These are phyloP conservation scores for Pholiota microspora DNA, from an alignment of 768 basidiomycete species.

Conservation along the genomic window DNA sequence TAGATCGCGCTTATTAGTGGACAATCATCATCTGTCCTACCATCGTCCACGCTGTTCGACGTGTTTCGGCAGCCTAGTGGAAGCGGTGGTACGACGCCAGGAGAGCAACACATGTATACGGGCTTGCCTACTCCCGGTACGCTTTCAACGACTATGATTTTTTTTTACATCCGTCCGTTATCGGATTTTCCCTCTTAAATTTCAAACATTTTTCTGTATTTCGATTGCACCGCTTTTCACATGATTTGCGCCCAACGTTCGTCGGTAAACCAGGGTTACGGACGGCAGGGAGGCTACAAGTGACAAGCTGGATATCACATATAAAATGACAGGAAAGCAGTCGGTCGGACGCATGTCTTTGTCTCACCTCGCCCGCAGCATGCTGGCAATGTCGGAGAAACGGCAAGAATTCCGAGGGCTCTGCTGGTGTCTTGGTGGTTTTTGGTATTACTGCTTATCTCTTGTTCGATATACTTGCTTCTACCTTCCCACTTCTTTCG, in stretches of 20 bases:
- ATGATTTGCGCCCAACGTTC: not conserved
- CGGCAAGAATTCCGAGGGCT: no score
- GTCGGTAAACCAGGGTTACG: no score
- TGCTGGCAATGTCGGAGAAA: not conserved
- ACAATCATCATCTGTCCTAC: conserved; percentile 34
- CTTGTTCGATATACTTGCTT: not conserved
- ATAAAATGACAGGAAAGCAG: no score
- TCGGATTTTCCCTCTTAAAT: not conserved
- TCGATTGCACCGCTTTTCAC: not conserved
- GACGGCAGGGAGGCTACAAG: no score
- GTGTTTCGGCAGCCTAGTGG: conserved; percentile 15
- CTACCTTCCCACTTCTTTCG: not conserved
- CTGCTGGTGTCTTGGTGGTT: not conserved
- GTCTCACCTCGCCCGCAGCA: no score
- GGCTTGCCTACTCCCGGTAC: conserved; percentile 33
- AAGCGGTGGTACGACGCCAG: conserved; percentile 16
- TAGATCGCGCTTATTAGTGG: conserved; percentile 72
- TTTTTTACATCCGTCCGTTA: conserved; percentile 2
- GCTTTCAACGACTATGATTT: conserved; percentile 8
- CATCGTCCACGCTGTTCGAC: conserved; percentile 28
- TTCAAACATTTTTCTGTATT: not conserved
- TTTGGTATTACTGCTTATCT: not conserved
- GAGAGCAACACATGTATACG: conserved; percentile 44
- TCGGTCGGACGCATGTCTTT: no score
- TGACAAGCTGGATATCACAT: no score